Conservation (phyloP, 768 basidiomycete species). For the Lactarius sanguifluus region DNA sequence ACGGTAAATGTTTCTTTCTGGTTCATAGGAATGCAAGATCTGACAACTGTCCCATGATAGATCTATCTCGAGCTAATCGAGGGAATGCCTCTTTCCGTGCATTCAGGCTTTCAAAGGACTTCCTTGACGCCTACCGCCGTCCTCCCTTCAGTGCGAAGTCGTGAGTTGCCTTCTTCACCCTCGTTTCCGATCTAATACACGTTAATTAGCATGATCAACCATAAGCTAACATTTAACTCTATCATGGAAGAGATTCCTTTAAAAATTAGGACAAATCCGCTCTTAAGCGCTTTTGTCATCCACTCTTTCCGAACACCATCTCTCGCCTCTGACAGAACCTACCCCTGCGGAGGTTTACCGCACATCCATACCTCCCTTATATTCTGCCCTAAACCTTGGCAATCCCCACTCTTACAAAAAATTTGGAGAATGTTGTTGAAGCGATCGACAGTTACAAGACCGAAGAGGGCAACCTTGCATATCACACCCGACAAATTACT, state of each 20-base stretch:
- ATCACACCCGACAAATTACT: constrained; percentile 82
- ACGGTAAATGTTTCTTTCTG: constrained; percentile 51
- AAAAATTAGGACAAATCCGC: constrained; percentile 77
- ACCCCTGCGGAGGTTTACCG: constrained; percentile 37
- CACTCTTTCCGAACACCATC: constrained; percentile 52
- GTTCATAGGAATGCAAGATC: not conserved
- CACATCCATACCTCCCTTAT: constrained; percentile 56
- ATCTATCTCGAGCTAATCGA: constrained; percentile 72
- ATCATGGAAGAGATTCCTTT: constrained; percentile 86
- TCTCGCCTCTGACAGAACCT: constrained; percentile 41
- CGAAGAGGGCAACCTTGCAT: constrained; percentile 91
- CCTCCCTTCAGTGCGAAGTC: constrained; percentile 82
- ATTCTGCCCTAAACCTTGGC: constrained; percentile 68
- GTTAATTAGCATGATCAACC: constrained; percentile 62
- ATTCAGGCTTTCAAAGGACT: constrained; percentile 76
- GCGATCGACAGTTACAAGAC: constrained; percentile 82
- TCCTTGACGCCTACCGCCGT: constrained; percentile 79
- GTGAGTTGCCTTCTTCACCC: constrained; percentile 43
- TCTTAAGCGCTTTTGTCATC: constrained; percentile 79
- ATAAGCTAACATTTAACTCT: constrained; percentile 80
- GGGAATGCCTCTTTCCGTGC: constrained; percentile 90
- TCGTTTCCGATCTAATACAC: not conserved
- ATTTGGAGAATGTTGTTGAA: constrained; percentile 83
- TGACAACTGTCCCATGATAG: constrained; percentile 39
- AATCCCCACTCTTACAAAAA: constrained; percentile 66